Conservation (phyloP, 148 eudicot species). For the Persicaria tinctoria region DNA sequence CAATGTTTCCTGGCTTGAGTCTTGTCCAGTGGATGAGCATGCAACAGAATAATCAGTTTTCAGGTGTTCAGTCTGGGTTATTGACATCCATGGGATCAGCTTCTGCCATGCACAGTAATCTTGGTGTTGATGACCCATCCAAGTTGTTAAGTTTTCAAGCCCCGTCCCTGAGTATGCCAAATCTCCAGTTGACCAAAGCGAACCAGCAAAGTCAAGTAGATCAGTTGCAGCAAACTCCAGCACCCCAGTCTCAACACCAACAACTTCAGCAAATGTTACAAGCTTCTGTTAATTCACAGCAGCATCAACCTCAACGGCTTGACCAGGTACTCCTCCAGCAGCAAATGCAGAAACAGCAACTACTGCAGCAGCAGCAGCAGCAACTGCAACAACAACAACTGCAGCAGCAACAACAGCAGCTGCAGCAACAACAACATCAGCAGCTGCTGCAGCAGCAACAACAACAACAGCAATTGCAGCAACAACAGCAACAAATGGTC, state of each 20-base stretch:
- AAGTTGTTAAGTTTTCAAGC: slow-evolving; percentile 77
- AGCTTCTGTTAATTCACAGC: slow-evolving; percentile 32
- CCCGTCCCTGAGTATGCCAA: slow-evolving; percentile 45
- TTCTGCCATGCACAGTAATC: slow-evolving; percentile 32
- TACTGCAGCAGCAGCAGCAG: slow-evolving; percentile 20
- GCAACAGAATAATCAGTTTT: slow-evolving; percentile 77
- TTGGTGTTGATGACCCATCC: slow-evolving; percentile 62
- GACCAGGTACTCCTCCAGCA: slow-evolving; percentile 1
- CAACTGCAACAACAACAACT: slow-evolving; percentile 23
- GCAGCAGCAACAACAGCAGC: slow-evolving; percentile 24
- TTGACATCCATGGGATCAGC: slow-evolving; percentile 49
- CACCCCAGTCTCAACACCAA: slow-evolving; percentile 63
- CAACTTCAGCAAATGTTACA: slow-evolving; percentile 48
- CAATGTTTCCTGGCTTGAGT: slow-evolving; percentile 82
- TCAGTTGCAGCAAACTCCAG: slow-evolving; percentile 48
- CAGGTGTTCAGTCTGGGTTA: slow-evolving; percentile 50
- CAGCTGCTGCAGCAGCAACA: slow-evolving; percentile 25
- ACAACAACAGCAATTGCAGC: slow-evolving; percentile 22
- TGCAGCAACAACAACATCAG: slow-evolving; percentile 20
- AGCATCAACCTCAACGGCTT: slow-evolving; percentile 17
- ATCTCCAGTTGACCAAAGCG: slow-evolving; percentile 52
- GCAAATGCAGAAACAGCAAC: slow-evolving; percentile 17
- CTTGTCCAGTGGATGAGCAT: slow-evolving; percentile 98
- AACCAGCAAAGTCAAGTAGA: slow-evolving; percentile 43
- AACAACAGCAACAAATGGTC: slow-evolving; percentile 36